Evolutionary conservation across 306 rosid genomes (phyloP).

Genomic region (Trifolium pratense): DNA sequence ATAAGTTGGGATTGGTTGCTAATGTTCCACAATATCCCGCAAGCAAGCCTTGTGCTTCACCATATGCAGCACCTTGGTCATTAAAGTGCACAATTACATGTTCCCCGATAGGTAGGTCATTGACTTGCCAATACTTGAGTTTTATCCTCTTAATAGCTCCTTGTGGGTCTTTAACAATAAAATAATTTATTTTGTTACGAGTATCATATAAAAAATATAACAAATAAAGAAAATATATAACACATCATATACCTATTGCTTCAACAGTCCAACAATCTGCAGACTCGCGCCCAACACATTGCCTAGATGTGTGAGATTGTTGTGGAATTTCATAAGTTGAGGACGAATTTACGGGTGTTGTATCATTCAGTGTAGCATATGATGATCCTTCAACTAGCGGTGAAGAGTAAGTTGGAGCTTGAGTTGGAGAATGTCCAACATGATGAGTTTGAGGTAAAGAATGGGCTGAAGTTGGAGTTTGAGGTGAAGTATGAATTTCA

Average conservation of each 20-base stretch:
- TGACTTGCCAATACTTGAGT: background rate
- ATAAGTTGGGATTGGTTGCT: background rate
- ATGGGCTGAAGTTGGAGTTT: background rate
- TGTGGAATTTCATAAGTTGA: background rate
- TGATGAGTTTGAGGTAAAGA: background rate
- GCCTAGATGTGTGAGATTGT: background rate
- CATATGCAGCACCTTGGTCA: slow-evolving; percentile 12
- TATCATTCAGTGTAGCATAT: background rate
- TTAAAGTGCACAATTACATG: slow-evolving; percentile 5
- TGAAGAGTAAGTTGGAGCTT: background rate
- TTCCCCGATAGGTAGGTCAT: background rate
- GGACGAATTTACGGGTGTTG: background rate
- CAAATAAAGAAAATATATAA: background rate
- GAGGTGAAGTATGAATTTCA: background rate
- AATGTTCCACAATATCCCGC: slow-evolving; percentile 19
- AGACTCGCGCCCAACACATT: background rate
- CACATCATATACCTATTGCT: background rate
- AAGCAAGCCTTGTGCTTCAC: slow-evolving; percentile 14
- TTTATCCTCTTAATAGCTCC: background rate
- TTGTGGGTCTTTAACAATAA: background rate
- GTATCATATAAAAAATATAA: background rate
- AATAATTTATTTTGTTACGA: background rate
- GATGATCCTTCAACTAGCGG: background rate
- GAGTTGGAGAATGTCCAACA: too few relatives aligned
- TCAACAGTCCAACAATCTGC: background rate